These are phyloP conservation scores for Botrytis cinerea DNA, from an alignment of 2,329 filamentous ascomycete species.

Conservation along the genomic window DNA sequence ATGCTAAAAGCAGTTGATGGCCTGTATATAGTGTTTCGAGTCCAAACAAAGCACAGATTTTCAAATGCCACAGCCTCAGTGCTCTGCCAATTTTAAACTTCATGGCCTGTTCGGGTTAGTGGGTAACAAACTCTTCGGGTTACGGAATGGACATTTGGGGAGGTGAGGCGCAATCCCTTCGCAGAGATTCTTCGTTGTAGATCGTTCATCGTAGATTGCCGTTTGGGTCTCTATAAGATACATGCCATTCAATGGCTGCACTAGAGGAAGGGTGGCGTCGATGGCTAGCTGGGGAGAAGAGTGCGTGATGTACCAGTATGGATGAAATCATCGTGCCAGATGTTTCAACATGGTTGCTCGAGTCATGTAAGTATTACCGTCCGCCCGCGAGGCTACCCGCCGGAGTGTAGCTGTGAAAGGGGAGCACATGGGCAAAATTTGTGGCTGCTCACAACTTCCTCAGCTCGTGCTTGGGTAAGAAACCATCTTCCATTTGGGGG, in stretches of 20 bases:
- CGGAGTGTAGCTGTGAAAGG: not conserved
- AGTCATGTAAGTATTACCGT: not conserved
- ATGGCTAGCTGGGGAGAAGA: not conserved
- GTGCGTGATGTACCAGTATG: not conserved
- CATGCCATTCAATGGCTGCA: not conserved
- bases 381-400: not conserved
- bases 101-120: not conserved
- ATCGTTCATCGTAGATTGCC: not conserved
- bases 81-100: not conserved
- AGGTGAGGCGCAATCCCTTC: not conserved
- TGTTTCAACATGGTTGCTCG: not conserved
- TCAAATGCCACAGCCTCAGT: not conserved
- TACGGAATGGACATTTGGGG: not conserved
- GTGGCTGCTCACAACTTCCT: not conserved
- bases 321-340: not conserved
- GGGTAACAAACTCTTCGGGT: not conserved
- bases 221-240: not conserved
- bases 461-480: not conserved
- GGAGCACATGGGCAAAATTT: not conserved
- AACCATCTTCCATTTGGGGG: not conserved
- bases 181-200: not conserved
- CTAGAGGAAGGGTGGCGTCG: not conserved
- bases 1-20: not conserved
- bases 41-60: not conserved
- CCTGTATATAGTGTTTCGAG: not conserved